Base-by-base conservation (phyloP, 257 asterid genomes). In the Schizonepeta tenuifolia region DNA sequence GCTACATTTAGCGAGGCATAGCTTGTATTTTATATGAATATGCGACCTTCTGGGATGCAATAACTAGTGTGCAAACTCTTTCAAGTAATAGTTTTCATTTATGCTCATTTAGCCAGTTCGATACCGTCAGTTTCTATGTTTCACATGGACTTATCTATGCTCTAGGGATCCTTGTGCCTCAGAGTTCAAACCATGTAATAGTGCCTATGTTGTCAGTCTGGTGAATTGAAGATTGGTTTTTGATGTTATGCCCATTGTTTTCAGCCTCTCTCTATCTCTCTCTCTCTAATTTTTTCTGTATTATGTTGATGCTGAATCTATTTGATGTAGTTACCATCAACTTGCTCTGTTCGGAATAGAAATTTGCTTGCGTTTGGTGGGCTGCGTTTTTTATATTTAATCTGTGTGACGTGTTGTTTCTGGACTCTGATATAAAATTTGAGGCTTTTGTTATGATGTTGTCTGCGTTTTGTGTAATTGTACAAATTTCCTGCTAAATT, bases 341-440 rank as follows among this genome's bases (percentile, higher is more conserved):
- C 24, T 1, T 47, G 7, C 20, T 50, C 7, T 38, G 5, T 5
- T 49, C 22, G 22, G 9, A n/a, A 57, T 61, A 15, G 3, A 33
- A 60, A n/a, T 9, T 60, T 9, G 13, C 66, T 36, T 57, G 15
- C 2, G 5, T 26, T 26, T 7, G 7, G 18, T 18, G 22, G 6
- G 56, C 8, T 50, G n/a, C 17, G 89, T 73, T 82, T 87, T 31
- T 56, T 82, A 85, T 74, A 65, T 83, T 43, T 62, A 84, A 22
- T 83, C 84, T 31, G 56, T 5, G 8, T 49, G 21, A 9, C 0
- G 13, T 22, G 82, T 80, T 22, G 66, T 88, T 65, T 79, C 90
- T 62, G 66, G 72, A n/a, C 36, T 4, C 7, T 5, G 36, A 31
- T 31, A 31, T 6, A 36, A 81, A 66, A 70, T 49, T 35, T 72